Percentiles rank a stretch among this genome's conserved stretches.
Conservation (phyloP, 1,284 basidiomycete species). For the Rhodotorula sp. region DNA sequence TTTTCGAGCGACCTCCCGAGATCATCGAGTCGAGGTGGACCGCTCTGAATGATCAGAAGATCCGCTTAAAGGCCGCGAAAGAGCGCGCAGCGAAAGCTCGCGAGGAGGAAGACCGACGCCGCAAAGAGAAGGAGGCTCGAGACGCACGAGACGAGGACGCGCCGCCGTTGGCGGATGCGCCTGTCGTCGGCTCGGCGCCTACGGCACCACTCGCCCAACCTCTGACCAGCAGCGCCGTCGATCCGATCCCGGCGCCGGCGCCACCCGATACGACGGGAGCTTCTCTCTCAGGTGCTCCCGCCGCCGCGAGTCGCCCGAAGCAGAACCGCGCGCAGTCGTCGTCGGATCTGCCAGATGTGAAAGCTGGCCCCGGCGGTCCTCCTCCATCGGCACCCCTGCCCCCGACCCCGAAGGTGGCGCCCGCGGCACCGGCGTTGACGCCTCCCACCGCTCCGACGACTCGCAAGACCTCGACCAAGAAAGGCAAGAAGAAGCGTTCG, state of each 20-base stretch:
- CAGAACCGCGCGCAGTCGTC: neutral
- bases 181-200: neutral
- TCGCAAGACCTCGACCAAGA: slow-evolving; percentile 33
- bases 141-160: slow-evolving; percentile 13
- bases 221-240: too few species aligned
- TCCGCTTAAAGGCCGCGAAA: slow-evolving; percentile 30
- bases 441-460: neutral
- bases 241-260: neutral
- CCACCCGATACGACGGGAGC: too few species aligned
- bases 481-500: slow-evolving; percentile 46
- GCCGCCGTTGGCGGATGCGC: neutral
- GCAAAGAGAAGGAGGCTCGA: slow-evolving; percentile 29
- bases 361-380: neutral
- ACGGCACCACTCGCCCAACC: neutral
- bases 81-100: slow-evolving; percentile 31
- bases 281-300: neutral
- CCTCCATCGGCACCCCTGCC: slow-evolving; percentile 5
- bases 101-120: slow-evolving; percentile 31
- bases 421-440: too few species aligned
- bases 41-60: slow-evolving; percentile 32
- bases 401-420: neutral
- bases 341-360: neutral
- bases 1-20: slow-evolving; percentile 1
- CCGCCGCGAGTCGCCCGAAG: neutral
- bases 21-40: slow-evolving; percentile 26